Evolutionary conservation across 2,329 filamentous ascomycete species (phyloP).

Genomic region (Diaporthe sp.): DNA sequence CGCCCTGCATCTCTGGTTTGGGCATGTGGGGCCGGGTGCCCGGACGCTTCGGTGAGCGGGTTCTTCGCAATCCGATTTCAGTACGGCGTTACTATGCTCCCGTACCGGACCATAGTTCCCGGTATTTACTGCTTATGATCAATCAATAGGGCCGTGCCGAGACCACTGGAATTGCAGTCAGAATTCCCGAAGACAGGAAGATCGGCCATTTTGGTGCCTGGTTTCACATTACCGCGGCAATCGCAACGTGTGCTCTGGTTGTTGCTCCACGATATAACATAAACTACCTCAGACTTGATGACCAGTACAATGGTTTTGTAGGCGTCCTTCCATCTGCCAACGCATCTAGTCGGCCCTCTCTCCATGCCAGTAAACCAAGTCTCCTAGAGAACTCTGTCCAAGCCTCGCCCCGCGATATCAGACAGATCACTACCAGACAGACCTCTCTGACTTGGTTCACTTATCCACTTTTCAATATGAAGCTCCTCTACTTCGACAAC

Average conservation of each 20-base stretch:
- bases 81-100: background rate
- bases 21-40: background rate
- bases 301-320: background rate
- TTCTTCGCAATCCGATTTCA: background rate
- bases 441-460: background rate
- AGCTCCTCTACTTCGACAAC: conserved; percentile 56
- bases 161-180: background rate
- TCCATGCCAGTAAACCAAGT: background rate
- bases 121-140: background rate
- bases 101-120: background rate
- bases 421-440: background rate
- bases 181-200: background rate
- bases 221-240: background rate
- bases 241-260: background rate
- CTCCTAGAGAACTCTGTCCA: background rate
- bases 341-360: background rate
- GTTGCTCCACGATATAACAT: background rate
- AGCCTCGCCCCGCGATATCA: background rate
- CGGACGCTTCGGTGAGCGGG: background rate
- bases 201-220: background rate
- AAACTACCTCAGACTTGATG: background rate
- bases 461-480: conserved; percentile 39
- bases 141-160: background rate
- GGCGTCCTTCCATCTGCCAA: background rate
- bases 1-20: background rate